These are phyloP conservation scores for Diaporthe nobilis DNA, from an alignment of 2,329 filamentous ascomycete genomes.

Conservation along the genomic window DNA sequence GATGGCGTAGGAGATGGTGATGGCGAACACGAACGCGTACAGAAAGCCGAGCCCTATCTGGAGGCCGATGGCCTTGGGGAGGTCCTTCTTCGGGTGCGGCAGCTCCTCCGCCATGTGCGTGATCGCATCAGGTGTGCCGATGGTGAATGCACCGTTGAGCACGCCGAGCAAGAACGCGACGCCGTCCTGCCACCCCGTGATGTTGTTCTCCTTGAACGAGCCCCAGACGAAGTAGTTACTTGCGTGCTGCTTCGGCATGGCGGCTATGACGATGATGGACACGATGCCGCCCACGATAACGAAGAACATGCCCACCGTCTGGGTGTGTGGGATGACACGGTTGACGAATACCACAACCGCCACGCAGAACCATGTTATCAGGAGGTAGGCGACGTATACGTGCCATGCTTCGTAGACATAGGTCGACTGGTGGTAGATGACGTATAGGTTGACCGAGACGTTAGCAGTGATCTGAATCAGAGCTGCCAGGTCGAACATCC, in stretches of 20 bases:
- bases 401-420: constrained; percentile 69
- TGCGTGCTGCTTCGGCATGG: constrained; percentile 68
- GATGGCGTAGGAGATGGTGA: constrained; percentile 67
- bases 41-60: constrained; percentile 62
- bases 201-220: constrained; percentile 61
- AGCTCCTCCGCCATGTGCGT: constrained; percentile 75
- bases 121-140: constrained; percentile 75
- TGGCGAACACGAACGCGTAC: constrained; percentile 66
- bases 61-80: constrained; percentile 65
- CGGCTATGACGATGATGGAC: constrained; percentile 65
- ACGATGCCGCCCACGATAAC: constrained; percentile 66
- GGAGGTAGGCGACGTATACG: constrained; percentile 70
- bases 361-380: constrained; percentile 68
- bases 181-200: constrained; percentile 68
- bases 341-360: constrained; percentile 70
- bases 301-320: constrained; percentile 67
- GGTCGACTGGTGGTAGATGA: constrained; percentile 66
- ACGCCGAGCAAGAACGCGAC: constrained; percentile 77
- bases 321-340: constrained; percentile 66
- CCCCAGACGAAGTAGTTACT: constrained; percentile 68
- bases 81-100: constrained; percentile 59
- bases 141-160: constrained; percentile 76
- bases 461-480: constrained; percentile 72
- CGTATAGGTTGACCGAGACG: constrained; percentile 73
- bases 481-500: constrained; percentile 74